Base-by-base conservation (phyloP, 306 rosid genomes). In the Trifolium dubium region DNA sequence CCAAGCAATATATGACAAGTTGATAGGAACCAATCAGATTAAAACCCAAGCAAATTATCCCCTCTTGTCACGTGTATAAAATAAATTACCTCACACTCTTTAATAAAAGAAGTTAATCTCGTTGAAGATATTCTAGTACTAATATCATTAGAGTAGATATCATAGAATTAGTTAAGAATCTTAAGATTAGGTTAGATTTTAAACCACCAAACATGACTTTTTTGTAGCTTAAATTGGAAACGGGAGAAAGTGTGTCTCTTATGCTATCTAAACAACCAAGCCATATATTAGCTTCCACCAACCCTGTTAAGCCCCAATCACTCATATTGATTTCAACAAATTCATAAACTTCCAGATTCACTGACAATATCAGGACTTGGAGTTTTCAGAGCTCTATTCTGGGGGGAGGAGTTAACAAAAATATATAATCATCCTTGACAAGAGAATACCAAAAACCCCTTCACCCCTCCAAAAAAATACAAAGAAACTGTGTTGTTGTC, bases 211-310 rank as follows among this genome's bases (percentile, higher is more conserved):
- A 49, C 55, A 49, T 49, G 55, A 49, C 9, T 49, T 49, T 49
- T 49, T 5, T 5, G 19, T 49, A 14, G 55, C 19, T 49, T 49
- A n/a, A 5, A 49, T 49, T 49, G 10, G 18, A 49, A 15, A 14
- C 23, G 3, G 13, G 59, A 50, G 30, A 5, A 29, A 28, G 62
- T 10, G 8, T n/a, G 55, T 4, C 56, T 2, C 31, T 28, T 34
- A 3, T 47, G 30, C 64, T 6, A 43, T 19, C 56, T 67, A 61
- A 50, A 72, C 63, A 63, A 50, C 76, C 63, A 63, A 3, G 44
- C n/a, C 70, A 61, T 35, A 18, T 53, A 53, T 53, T 53, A 67
- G 40, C 76, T 50, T 39, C 72, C 43, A 49, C 71, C 54, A 62
- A 63, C 31, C 3, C 46, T 28, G n/a, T 47, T 40, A 75, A 64